phyloP scores from a whole-genome alignment of 148 eudicot genomes.

The Oxyria digyna region DNA sequence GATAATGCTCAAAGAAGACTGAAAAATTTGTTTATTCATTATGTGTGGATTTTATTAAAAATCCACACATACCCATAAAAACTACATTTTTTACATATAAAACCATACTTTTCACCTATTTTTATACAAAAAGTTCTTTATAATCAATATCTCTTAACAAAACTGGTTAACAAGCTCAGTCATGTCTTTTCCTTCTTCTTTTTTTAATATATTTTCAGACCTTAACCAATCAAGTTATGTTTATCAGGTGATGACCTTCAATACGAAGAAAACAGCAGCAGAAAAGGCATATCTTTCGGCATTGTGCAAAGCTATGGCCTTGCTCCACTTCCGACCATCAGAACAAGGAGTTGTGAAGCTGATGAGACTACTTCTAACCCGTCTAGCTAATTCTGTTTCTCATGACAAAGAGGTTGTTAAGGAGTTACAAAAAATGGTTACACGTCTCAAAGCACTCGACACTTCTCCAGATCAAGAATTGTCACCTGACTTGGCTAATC shows the following conservation, averaged over 20 bases:
- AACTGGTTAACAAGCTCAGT: background rate
- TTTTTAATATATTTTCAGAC: background rate
- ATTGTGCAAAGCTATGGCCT: constrained; percentile 44
- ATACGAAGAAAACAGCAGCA: constrained; percentile 56
- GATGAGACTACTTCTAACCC: constrained; percentile 46
- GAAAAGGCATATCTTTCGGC: constrained; percentile 73
- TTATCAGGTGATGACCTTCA: constrained; percentile 44
- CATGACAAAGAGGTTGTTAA: constrained; percentile 65
- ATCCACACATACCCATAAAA: too few relatives aligned
- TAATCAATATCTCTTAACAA: too few relatives aligned
- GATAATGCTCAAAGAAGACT: constrained; percentile 95
- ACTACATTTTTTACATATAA: too few relatives aligned
- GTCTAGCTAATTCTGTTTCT: constrained; percentile 32
- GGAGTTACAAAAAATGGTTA: constrained; percentile 58
- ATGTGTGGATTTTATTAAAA: too few relatives aligned
- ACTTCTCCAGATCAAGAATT: constrained; percentile 49
- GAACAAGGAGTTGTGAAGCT: constrained; percentile 75
- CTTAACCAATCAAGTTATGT: background rate
- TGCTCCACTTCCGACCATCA: constrained; percentile 48
- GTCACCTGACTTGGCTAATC: constrained; percentile 36
- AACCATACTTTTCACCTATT: too few relatives aligned
- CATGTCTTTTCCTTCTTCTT: background rate
- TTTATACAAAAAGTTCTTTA: too few relatives aligned
- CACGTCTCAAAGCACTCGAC: constrained; percentile 47
- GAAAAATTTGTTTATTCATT: too few relatives aligned